Base-by-base conservation (phyloP, 352 stramenopile species). In the Phytophthora megakarya region DNA sequence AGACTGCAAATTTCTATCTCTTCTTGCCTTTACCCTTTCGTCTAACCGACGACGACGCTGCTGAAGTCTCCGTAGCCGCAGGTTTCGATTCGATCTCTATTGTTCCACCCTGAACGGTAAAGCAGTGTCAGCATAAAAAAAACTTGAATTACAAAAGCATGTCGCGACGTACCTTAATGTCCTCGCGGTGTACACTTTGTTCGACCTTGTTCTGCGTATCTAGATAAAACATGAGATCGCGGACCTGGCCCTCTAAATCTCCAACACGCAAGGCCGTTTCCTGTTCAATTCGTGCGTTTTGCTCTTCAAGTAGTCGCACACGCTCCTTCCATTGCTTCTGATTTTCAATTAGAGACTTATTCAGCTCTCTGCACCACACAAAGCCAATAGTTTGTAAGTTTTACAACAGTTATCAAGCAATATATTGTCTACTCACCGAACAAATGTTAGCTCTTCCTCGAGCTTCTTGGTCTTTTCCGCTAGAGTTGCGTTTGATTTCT, bases 211-310 rank as follows among this genome's bases (percentile, higher is more conserved):
- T 93, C 57, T 95, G 89, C 28, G 87, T 95, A 56, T 96, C 89
- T 25, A 96, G 59, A 62, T 95, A 96, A 59, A 96, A 96, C 89
- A 96, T 96, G 9, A 97, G 57, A 63, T 97, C 89, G 23, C 85
- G 81, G 10, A 95, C 86, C 59, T 96, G 87, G n/a, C 73, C 75
- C 52, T 97, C 87, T 45, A 96, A 61, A 46, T 95, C 87, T 3
- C 75, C 84, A 22, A 96, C 62, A 3, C 84, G 88, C 9, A 76
- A 26, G 3, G 81, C 69, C 9, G 82, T 90, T 26, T 92, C 80
- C 25, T 72, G 70, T 54, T 93, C 80, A 49, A 80, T 60, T 18
- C 72, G 80, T 25, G 63, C 51, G 30, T 86, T 90, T 50, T 92
- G 68, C 25, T 93, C 84, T 65, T 95, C 84, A 54, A 93, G 61